A percentile compares a stretch with the other conserved stretches of the same genome.
Conservation (phyloP, 441 rosid genomes). For the Gossypium schwendimanii region DNA sequence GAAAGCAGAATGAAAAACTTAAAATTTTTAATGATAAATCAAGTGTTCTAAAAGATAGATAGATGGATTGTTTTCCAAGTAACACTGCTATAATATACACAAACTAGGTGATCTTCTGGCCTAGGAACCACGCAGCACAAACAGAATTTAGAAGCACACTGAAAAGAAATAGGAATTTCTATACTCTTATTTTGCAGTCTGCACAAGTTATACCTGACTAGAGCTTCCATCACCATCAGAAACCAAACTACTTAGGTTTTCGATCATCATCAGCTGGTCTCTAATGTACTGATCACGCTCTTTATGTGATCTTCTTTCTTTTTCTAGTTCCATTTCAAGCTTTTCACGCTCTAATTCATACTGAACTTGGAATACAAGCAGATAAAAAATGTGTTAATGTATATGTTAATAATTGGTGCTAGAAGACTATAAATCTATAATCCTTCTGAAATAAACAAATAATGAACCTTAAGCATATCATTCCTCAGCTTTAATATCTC, state of each 20-base stretch:
- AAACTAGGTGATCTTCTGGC: neutral
- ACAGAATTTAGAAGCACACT: neutral
- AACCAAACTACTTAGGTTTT: constrained; percentile 48
- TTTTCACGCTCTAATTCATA: constrained; percentile 80
- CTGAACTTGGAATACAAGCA: constrained; percentile 29
- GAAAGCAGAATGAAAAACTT: neutral
- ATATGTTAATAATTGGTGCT: neutral
- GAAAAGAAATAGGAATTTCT: neutral
- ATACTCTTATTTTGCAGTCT: neutral
- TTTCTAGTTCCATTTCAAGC: constrained; percentile 76
- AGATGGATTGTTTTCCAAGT: neutral
- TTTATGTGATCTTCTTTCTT: constrained; percentile 68
- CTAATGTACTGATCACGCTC: constrained; percentile 56
- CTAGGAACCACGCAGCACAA: neutral
- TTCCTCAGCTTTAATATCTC: constrained; percentile 79
- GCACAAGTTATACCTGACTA: constrained; percentile 42
- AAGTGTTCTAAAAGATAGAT: neutral
- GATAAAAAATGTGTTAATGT: neutral
- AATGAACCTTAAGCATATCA: constrained; percentile 76
- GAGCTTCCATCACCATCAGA: constrained; percentile 43
- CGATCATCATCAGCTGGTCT: constrained; percentile 66
- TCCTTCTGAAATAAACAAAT: constrained; percentile 12
- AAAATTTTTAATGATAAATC: neutral
- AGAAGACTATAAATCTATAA: constrained; percentile 4
- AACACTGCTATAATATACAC: neutral